Conservation (phyloP, 2,329 filamentous ascomycete genomes). For the Iodosphaeria phyllophila region DNA sequence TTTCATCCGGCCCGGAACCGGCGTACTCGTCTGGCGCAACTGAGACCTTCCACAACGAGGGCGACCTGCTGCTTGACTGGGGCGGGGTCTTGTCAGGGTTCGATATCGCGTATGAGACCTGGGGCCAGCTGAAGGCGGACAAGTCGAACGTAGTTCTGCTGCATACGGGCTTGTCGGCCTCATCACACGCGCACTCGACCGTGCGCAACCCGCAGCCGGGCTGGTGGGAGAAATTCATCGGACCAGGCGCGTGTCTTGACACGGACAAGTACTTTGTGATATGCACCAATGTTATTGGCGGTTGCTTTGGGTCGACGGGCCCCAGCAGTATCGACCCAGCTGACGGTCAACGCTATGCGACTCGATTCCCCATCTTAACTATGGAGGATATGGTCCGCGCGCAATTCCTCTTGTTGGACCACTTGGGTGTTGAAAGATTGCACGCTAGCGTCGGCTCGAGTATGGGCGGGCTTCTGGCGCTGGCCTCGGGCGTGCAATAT, state of each 20-base stretch:
- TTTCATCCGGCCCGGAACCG: conserved; percentile 70
- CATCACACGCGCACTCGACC: conserved; percentile 92
- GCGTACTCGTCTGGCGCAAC: conserved; percentile 87
- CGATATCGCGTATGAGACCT: conserved; percentile 81
- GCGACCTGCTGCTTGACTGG: conserved; percentile 78
- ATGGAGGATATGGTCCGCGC: conserved; percentile 96
- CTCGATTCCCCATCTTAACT: conserved; percentile 85
- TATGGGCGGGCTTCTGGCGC: conserved; percentile 97
- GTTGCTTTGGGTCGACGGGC: conserved; percentile 90
- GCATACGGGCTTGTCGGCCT: conserved; percentile 90
- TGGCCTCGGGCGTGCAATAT: conserved; percentile 72
- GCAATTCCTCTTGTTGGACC: conserved; percentile 76
- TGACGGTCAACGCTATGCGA: conserved; percentile 78
- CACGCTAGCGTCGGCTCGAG: conserved; percentile 89
- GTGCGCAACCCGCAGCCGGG: conserved; percentile 68
- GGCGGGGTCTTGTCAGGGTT: conserved; percentile 82
- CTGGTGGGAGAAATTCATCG: conserved; percentile 99
- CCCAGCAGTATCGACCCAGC: conserved; percentile 76
- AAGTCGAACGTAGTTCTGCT: conserved; percentile 79
- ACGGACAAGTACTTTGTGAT: conserved; percentile 86
- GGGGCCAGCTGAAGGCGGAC: conserved; percentile 65
- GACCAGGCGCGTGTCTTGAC: conserved; percentile 66
- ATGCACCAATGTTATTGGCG: conserved; percentile 91
- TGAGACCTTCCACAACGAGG: conserved; percentile 51
- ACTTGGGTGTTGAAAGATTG: conserved; percentile 55